Evolutionary conservation across 345 rosid genomes (phyloP), one percentile per base, ranked within the genome.

Genomic region (Populus euphratica): DNA sequence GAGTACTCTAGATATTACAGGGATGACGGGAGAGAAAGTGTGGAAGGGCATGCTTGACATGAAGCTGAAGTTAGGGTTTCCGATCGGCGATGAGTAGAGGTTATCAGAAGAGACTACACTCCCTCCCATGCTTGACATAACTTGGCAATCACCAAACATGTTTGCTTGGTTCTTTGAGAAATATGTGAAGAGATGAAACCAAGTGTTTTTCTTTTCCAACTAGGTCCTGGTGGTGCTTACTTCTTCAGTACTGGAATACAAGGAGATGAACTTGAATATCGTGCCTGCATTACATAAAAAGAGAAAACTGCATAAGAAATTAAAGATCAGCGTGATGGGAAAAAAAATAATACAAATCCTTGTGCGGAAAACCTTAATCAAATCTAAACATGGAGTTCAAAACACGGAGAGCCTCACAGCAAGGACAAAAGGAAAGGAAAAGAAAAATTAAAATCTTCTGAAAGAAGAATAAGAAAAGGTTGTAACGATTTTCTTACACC

Each of bases 1-100:
- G 47, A 23, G 43, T 41, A 11, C 47, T 43, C 6, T 12, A 5
- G 27, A 8, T 90, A 81, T 43, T 86, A 94, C 97, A 72, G 96
- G 93, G 27, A 87, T 67, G 21, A 88, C 25, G 69, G 94, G 74
- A 52, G 92, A 82, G 82, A 86, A 91, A 36, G 94, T 78, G 75
- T 88, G 88, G 83, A 90, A 91, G 59, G 97, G 86, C 76, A 68
- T 59, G 83, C 69, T 72, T 66, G 83, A 67, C 64, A 91, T 82
- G 92, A 89, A 89, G 88, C 83, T 90, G 84, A 91, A 92, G 83
- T 84, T 93, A 86, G 94, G 91, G 94, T 88, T 95, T 78, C 89
- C 95, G 81, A 89, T 85, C 7, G 88, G 86, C 3, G 88, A 76
- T 10, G 91, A 80, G 77, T 86, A 90, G 54, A 86, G 72, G 84